A percentile compares a stretch with the other conserved stretches of the same genome.
Evolutionary conservation across 352 stramenopile species (phyloP).

Genomic region (Globisporangium spinosum): DNA sequence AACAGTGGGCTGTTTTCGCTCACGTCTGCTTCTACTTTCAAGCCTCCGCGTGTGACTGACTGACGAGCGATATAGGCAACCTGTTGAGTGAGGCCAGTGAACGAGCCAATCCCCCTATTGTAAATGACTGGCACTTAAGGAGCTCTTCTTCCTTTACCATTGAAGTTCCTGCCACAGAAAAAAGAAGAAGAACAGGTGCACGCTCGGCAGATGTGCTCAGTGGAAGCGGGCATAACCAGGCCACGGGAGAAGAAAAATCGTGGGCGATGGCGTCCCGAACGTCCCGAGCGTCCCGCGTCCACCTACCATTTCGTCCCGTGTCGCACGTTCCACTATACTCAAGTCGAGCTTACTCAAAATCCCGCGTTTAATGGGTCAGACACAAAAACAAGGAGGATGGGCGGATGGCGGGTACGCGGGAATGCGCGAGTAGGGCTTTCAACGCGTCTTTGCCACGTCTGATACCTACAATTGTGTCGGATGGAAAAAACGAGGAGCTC

Average conservation of each 20-base stretch:
- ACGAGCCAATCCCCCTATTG: too few species aligned
- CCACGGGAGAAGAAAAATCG: background rate
- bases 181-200: background rate
- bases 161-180: conserved; percentile 9
- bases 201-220: background rate
- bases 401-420: background rate
- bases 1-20: background rate
- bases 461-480: background rate
- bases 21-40: background rate
- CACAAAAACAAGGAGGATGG: conserved; percentile 5
- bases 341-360: background rate
- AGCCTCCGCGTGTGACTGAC: background rate
- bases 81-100: too few species aligned
- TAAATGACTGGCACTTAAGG: background rate
- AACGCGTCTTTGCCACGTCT: conserved; percentile 3
- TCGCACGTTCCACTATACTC: background rate
- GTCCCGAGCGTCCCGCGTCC: background rate
- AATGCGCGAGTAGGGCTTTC: conserved; percentile 4
- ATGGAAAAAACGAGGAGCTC: background rate
- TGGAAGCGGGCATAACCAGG: background rate
- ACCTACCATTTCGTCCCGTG: background rate
- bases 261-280: background rate
- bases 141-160: background rate
- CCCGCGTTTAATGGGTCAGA: background rate
- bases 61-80: background rate